These are phyloP conservation scores for Oenanthe javanica DNA, from an alignment of 140 eudicot genomes.

Conservation along the genomic window DNA sequence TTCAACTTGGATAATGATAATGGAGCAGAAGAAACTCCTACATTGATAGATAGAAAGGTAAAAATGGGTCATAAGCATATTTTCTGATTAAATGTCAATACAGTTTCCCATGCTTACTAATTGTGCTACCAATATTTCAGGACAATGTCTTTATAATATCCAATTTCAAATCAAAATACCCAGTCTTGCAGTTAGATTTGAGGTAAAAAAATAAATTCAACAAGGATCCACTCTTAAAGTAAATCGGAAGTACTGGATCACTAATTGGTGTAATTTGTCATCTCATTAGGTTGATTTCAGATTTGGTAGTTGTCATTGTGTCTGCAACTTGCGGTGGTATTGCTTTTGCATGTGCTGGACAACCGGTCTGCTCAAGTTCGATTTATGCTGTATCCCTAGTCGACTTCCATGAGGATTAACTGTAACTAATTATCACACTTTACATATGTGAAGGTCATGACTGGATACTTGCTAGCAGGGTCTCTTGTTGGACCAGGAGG, in stretches of 20 bases:
- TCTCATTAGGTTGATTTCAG: constrained; percentile 72
- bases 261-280: neutral
- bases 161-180: constrained; percentile 86
- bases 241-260: neutral
- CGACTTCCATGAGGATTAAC: neutral
- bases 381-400: constrained; percentile 11
- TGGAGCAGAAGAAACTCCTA: constrained; percentile 90
- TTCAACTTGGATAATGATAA: constrained; percentile 77
- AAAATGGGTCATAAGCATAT: neutral
- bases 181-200: constrained; percentile 87
- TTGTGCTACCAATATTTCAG: constrained; percentile 30
- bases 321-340: constrained; percentile 99
- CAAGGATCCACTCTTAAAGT: neutral
- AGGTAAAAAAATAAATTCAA: constrained; percentile 32
- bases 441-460: constrained; percentile 58
- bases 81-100: neutral
- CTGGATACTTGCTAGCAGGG: constrained; percentile 96
- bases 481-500: constrained; percentile 99
- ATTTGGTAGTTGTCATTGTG: constrained; percentile 95
- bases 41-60: constrained; percentile 92
- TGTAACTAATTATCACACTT: constrained; percentile 12
- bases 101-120: constrained; percentile 9
- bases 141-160: constrained; percentile 97
- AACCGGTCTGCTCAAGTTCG: constrained; percentile 65
- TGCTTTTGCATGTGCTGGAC: constrained; percentile 99